Evolutionary conservation across 495 filamentous ascomycete genomes (phyloP).

Genomic region (Xylaria castorea): DNA sequence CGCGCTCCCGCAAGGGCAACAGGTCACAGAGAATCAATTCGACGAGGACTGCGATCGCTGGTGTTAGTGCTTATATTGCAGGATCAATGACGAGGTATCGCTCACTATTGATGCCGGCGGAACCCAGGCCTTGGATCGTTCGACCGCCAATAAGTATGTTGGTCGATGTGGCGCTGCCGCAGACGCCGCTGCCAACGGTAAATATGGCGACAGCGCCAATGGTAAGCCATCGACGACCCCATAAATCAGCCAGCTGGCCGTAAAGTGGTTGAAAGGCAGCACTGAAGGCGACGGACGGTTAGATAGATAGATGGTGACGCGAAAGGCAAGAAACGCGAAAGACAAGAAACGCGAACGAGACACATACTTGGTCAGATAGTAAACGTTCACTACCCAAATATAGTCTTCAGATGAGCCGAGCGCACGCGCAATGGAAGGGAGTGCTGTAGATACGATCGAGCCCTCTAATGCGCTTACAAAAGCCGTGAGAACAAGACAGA

Average conservation of each 20-base stretch:
- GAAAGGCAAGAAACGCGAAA: background rate
- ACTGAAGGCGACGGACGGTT: background rate
- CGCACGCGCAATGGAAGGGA: constrained; percentile 47
- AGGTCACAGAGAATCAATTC: constrained; percentile 65
- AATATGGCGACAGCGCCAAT: constrained; percentile 29
- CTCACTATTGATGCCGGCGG: constrained; percentile 4
- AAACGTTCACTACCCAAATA: constrained; percentile 53
- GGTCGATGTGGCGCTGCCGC: background rate
- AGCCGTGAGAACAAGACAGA: constrained; percentile 27
- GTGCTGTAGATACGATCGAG: constrained; percentile 49
- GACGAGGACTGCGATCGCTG: constrained; percentile 30
- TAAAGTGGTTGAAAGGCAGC: constrained; percentile 24
- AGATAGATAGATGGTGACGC: background rate
- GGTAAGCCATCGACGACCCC: constrained; percentile 46
- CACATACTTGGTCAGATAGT: constrained; percentile 45
- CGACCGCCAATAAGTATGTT: constrained; percentile 3
- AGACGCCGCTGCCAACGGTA: background rate
- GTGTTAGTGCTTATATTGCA: background rate
- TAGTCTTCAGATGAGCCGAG: constrained; percentile 46
- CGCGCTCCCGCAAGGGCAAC: constrained; percentile 71
- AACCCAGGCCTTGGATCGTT: background rate
- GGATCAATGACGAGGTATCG: background rate
- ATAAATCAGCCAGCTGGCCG: constrained; percentile 46
- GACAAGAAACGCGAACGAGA: constrained; percentile 9
- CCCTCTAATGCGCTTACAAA: constrained; percentile 48